phyloP scores from a whole-genome alignment of 257 asterid species.

The Solanum neorickii region DNA sequence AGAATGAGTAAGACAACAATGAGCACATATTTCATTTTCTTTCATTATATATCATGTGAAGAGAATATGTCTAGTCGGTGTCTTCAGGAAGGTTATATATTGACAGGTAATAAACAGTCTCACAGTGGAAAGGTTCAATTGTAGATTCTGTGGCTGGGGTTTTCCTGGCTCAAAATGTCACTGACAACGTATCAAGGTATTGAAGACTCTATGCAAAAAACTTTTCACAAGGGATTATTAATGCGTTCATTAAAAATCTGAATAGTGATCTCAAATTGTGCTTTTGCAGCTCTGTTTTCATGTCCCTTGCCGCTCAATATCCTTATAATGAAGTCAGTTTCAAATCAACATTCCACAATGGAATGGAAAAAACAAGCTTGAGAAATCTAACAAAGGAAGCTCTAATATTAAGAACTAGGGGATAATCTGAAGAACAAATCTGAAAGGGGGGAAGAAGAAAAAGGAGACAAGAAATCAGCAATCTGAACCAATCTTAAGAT shows the following conservation, averaged over 20 bases:
- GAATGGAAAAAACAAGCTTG: background rate
- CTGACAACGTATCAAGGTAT: constrained; percentile 69
- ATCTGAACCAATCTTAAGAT: background rate
- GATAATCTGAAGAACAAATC: background rate
- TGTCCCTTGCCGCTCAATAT: constrained; percentile 51
- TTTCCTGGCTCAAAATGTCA: constrained; percentile 68
- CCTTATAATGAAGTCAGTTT: constrained; percentile 1
- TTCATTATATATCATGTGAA: background rate
- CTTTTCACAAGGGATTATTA: background rate
- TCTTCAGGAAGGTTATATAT: background rate
- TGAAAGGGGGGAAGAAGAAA: background rate
- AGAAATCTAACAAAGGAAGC: background rate
- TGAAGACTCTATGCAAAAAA: background rate
- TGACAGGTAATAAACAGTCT: constrained; percentile 53
- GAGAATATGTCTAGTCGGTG: background rate
- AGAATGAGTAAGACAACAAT: background rate
- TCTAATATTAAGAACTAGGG: background rate
- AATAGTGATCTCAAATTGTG: background rate
- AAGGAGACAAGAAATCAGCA: background rate
- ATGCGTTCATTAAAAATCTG: background rate
- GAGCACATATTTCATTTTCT: background rate
- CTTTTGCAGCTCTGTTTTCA: constrained; percentile 66
- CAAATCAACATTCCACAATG: background rate
- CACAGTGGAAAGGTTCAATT: constrained; percentile 76
- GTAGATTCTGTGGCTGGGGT: constrained; percentile 79